Evolutionary conservation across 352 stramenopile genomes (phyloP).

Genomic region (Chrysophaeum taylorii): DNA sequence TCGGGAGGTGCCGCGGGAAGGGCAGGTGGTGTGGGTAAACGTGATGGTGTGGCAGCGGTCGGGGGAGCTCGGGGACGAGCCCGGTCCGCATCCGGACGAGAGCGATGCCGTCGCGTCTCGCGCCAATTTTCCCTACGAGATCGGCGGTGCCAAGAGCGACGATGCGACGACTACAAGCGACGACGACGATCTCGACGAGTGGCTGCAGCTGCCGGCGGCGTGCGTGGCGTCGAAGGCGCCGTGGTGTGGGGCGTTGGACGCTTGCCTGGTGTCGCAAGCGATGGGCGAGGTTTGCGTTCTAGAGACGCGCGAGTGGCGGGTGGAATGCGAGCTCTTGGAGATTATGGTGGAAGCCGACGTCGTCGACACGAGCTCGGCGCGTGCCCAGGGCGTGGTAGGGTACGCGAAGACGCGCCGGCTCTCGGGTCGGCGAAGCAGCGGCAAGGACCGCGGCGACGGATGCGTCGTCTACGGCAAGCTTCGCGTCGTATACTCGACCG

Average conservation of each 20-base stretch:
- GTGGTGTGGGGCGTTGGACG: neutral
- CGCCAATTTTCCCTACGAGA: too few relatives aligned
- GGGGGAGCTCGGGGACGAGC: too few relatives aligned
- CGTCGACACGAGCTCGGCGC: neutral
- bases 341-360: neutral
- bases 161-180: too few relatives aligned
- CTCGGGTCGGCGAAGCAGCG: neutral
- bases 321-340: neutral
- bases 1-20: too few relatives aligned
- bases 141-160: too few relatives aligned
- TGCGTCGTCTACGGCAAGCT: neutral
- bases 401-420: neutral
- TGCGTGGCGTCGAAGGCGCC: neutral
- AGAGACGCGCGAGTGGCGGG: neutral
- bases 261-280: neutral
- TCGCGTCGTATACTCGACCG: neutral
- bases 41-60: too few relatives aligned
- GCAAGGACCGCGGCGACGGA: neutral
- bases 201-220: neutral
- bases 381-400: neutral
- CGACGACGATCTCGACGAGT: slow-evolving; percentile 12
- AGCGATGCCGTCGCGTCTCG: too few relatives aligned
- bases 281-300: neutral
- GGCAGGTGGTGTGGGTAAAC: too few relatives aligned
- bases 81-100: too few relatives aligned